A percentile compares a stretch with the other conserved stretches of the same genome.
phyloP scores from a whole-genome alignment of 331 rosid species.

The Quercus phellos region DNA sequence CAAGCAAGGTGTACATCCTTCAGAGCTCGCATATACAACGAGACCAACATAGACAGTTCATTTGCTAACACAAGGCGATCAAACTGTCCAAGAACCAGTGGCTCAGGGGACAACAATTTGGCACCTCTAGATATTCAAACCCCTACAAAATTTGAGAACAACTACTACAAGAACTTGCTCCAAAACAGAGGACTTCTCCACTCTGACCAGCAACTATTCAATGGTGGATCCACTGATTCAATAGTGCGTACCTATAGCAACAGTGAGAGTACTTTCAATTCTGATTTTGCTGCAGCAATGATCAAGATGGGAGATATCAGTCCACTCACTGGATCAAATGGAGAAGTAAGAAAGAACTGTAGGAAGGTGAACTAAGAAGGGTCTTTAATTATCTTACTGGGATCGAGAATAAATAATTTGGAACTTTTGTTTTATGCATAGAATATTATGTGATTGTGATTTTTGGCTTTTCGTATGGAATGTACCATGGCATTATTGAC shows the following conservation, averaged over 20 bases:
- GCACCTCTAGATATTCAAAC: slow-evolving; percentile 61
- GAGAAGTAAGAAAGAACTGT: slow-evolving; percentile 76
- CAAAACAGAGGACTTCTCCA: slow-evolving; percentile 64
- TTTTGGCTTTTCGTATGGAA: background rate
- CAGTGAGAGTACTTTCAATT: slow-evolving; percentile 27
- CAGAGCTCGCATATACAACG: slow-evolving; percentile 62
- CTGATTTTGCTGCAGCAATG: slow-evolving; percentile 64
- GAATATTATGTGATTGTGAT: background rate
- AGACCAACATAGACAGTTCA: slow-evolving; percentile 39
- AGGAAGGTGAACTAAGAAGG: slow-evolving; percentile 41
- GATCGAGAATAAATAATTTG: background rate
- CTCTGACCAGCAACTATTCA: slow-evolving; percentile 73
- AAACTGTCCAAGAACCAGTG: slow-evolving; percentile 48
- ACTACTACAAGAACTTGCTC: slow-evolving; percentile 58
- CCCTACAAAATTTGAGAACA: slow-evolving; percentile 52
- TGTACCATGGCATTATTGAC: background rate
- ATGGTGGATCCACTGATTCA: slow-evolving; percentile 63
- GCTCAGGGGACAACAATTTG: slow-evolving; percentile 72
- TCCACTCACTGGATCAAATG: slow-evolving; percentile 77
- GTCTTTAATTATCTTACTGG: background rate
- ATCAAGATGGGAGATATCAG: slow-evolving; percentile 76
- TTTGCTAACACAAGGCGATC: slow-evolving; percentile 44
- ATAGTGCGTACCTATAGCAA: slow-evolving; percentile 41
- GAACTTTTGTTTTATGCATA: background rate
- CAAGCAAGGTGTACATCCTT: slow-evolving; percentile 68